Evolutionary conservation across 1,139 yeast genomes (phyloP), one percentile per base, ranked within the genome.

Genomic region (Sugiyamaella pinicola): DNA sequence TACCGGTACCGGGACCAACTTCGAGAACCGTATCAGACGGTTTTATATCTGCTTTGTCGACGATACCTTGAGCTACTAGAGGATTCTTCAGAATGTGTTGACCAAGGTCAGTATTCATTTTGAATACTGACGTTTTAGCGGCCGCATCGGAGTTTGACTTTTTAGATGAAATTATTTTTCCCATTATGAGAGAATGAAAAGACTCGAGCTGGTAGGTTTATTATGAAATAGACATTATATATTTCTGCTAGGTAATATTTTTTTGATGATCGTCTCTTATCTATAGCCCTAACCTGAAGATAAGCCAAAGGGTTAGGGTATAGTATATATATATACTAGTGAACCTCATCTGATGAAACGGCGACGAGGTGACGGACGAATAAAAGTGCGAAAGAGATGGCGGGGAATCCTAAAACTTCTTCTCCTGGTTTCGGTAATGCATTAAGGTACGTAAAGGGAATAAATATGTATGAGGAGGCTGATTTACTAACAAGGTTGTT

Each of bases 1-100:
- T 93, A 74, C 99, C 99, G 0, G 99, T 93, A 81, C 99, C 99
- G 1, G 99, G 99, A 65, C 99, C 99, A 52, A 93, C 97, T 75
- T 93, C 99, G 46, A 93, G 76, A 2, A 93, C 98, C 6, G 83
- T 82, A 66, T 93, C 99, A 41, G 96, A 85, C 2, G 98, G 98
- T 64, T 83, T 86, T 57, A 93, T 85, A 41, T 82, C 87, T 1
- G 99, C 98, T 67, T 95, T 95, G 70, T 93, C 99, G 33, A 93
- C 99, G 66, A 93, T 93, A 10, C 97, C 98, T 69, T 93, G 98
- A 2, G 99, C 98, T 29, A 95, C 95, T 51, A 90, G 76, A 1
- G 99, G 99, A 69, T 93, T 93, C 67, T 93, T 93, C 67, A 93
- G 78, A 62, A 93, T 90, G 77, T 93, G 99, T 75, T 93, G 99